Base-by-base conservation (phyloP, 495 filamentous ascomycete genomes). In the Lentithecium fluviatile region DNA sequence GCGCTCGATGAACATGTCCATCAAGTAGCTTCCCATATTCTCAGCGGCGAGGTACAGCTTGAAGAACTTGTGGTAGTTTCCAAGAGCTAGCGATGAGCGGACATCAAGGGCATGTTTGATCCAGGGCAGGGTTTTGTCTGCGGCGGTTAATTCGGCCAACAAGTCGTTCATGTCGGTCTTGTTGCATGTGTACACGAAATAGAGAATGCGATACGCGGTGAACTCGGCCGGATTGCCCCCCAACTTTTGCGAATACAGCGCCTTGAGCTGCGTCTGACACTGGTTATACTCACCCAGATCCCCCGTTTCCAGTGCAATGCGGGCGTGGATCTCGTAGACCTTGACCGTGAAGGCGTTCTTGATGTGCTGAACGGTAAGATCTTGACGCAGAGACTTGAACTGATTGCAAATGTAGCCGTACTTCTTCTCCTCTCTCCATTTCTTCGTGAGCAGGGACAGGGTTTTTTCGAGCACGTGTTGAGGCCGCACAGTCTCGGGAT, bases 241-340 rank as follows among this genome's bases (percentile, higher is more conserved):
- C 62, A 96, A 78, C 63, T 88, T 86, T 75, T 88, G 83, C 72
- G 81, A 80, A 74, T 99, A 97, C 66, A 99, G 79, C 56, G 87
- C 89, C 70, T 89, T 88, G 70, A 99, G 83, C 78, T 97, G 94
- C 60, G 94, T 96, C 79, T 97, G 95, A 75, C 94, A 99, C 83
- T 99, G 94, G 80, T 99, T 99, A 91, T 97, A 99, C 94, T 99
- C 94, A 99, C 94, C 93, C 78, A 97, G 82, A 81, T 99, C 94
- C 73, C 88, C 91, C 83, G 95, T 97, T 80, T 99, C 94, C 72
- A 99, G 79, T 61, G 94, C 94, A 77, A 99, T 97, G 42, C 94
- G 86, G 52, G 93, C 95, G 77, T 99, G 95, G 59, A 92, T 91
- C 79, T 99, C 94, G 74, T 99, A 99, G 47, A 96, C 94, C 59